Evolutionary conservation across 2,329 filamentous ascomycete species (phyloP), one percentile per base, ranked within the genome.

Genomic region (Calycina marina): DNA sequence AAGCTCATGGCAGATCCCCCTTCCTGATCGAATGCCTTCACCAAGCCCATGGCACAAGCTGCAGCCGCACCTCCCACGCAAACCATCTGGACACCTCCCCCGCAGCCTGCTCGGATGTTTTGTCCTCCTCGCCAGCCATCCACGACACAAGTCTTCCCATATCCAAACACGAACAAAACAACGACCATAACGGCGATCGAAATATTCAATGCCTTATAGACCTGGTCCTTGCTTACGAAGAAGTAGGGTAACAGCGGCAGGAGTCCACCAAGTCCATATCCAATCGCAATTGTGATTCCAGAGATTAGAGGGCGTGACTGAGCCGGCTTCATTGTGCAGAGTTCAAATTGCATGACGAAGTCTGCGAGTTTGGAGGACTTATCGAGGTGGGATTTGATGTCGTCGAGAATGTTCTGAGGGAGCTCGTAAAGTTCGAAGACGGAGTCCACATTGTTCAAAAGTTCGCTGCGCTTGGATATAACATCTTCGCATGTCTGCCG

Each of bases 161-260:
- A 76, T n/a, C 75, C 75, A 48, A 80, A 80, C 3, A 56, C 51
- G 34, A 78, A 65, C 26, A 80, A 52, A 2, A 72, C 67, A 5
- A 72, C 47, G 9, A 69, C 62, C 46, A 76, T 79, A 32, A 78
- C 62, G 4, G 50, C 61, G 15, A 77, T 61, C 14, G 70, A 76
- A 37, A 70, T 66, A 20, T 65, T 61, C 31, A 85, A 56, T 5
- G 64, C 66, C 11, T 51, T 39, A 18, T 55, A 46, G 4, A 68
- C 59, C 15, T 57, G 47, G 4, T 59, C 39, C 4, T 41, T 40
- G 1, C 39, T 45, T 12, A 63, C 57, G 34, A 63, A 61, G 36
- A 72, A 60, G 44, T 73, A 73, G 1, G 69, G 69, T 17, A 70
- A 46, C 6, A 72, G 50, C 4, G 68, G 67, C 16, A 72, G 57